phyloP scores from a whole-genome alignment of 2,329 filamentous ascomycete species.

The Diaporthe ilicicola region DNA sequence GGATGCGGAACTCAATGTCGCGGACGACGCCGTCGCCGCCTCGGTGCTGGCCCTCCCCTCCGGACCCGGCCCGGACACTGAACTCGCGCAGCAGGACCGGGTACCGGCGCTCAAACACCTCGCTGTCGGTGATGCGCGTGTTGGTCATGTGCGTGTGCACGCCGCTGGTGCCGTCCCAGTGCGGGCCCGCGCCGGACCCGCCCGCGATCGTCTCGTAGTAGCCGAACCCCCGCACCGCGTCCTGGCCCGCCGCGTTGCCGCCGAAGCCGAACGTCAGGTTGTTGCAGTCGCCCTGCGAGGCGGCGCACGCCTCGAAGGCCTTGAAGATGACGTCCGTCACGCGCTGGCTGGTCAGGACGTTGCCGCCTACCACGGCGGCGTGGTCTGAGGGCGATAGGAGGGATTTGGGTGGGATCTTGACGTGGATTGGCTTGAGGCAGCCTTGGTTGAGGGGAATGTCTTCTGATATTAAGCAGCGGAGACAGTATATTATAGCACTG shows the following conservation, averaged over 20 bases:
- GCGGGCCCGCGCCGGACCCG: slow-evolving; percentile 75
- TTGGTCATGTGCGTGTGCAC: slow-evolving; percentile 92
- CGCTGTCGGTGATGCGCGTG: slow-evolving; percentile 82
- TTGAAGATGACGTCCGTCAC: slow-evolving; percentile 86
- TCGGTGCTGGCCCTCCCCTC: slow-evolving; percentile 69
- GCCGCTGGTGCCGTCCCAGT: slow-evolving; percentile 77
- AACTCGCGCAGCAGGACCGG: slow-evolving; percentile 78
- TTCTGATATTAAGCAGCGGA: slow-evolving; percentile 80
- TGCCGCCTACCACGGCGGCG: slow-evolving; percentile 84
- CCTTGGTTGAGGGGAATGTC: slow-evolving; percentile 90
- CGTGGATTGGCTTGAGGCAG: slow-evolving; percentile 79
- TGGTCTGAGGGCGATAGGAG: slow-evolving; percentile 80
- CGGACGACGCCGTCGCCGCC: slow-evolving; percentile 82
- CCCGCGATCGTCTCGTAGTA: slow-evolving; percentile 90
- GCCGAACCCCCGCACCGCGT: slow-evolving; percentile 77
- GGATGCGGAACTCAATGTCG: slow-evolving; percentile 83
- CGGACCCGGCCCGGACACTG: slow-evolving; percentile 67
- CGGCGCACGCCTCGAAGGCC: slow-evolving; percentile 81
- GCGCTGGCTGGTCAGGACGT: slow-evolving; percentile 81
- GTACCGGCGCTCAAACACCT: slow-evolving; percentile 81
- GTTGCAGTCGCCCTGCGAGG: slow-evolving; percentile 82
- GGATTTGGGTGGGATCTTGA: slow-evolving; percentile 75
- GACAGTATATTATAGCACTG: slow-evolving; percentile 83
- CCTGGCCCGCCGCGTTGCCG: slow-evolving; percentile 66
- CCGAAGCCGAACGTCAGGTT: slow-evolving; percentile 87